These are phyloP conservation scores for Glycine tomentella DNA, from an alignment of 306 rosid species.

Conservation along the genomic window DNA sequence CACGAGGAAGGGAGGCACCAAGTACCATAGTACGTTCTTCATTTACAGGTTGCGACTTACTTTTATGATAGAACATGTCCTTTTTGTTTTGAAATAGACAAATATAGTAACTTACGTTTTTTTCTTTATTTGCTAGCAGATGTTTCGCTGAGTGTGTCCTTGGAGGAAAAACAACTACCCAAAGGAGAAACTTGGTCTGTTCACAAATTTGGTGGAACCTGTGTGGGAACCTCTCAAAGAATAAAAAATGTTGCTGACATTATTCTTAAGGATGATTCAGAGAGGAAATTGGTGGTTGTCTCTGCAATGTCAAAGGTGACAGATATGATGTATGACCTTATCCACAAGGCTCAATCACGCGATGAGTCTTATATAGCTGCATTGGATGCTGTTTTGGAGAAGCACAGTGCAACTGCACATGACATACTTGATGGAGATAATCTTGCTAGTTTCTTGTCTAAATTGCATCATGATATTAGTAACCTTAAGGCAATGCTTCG, in stretches of 20 bases:
- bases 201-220: conserved; percentile 98
- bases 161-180: conserved; percentile 65
- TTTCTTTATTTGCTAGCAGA: conserved; percentile 46
- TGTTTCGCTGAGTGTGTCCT: conserved; percentile 51
- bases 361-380: conserved; percentile 84
- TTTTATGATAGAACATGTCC: conserved; percentile 21
- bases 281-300: conserved; percentile 85
- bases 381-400: conserved; percentile 78
- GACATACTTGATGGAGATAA: conserved; percentile 86
- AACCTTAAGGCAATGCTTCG: conserved; percentile 97
- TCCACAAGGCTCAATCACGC: conserved; percentile 86
- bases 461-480: conserved; percentile 70
- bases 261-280: conserved; percentile 75
- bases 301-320: conserved; percentile 99
- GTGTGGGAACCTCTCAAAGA: conserved; percentile 87
- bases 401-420: conserved; percentile 80
- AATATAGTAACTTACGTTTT: background rate
- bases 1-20: conserved; percentile 36
- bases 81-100: conserved; percentile 12
- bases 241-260: conserved; percentile 82
- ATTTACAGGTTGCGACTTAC: conserved; percentile 45
- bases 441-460: conserved; percentile 75
- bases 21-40: conserved; percentile 44
- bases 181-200: conserved; percentile 93
- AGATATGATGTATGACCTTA: conserved; percentile 96